phyloP scores from a whole-genome alignment of 1,284 basidiomycete genomes.

The Ustilago bromivora region DNA sequence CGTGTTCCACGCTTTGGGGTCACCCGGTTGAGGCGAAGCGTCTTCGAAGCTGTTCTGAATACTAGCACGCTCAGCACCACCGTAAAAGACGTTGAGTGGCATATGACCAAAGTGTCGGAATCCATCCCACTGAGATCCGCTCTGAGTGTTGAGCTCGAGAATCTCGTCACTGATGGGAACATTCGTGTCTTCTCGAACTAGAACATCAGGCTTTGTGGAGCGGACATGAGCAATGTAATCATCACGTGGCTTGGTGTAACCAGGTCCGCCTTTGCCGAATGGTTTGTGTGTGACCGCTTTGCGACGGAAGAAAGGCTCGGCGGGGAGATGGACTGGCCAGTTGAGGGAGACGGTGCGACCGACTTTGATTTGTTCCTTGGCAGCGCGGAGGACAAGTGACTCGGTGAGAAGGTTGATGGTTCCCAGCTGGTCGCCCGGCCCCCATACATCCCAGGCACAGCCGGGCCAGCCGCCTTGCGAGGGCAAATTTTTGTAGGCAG shows the following conservation, averaged over 20 bases:
- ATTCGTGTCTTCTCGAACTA: slow-evolving; percentile 25
- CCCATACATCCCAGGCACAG: slow-evolving; percentile 79
- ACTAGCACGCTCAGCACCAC: slow-evolving; percentile 46
- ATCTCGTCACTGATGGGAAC: slow-evolving; percentile 61
- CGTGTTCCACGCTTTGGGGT: slow-evolving; percentile 32
- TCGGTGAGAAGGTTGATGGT: slow-evolving; percentile 79
- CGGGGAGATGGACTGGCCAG: slow-evolving; percentile 60
- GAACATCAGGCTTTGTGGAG: slow-evolving; percentile 22
- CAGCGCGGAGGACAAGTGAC: slow-evolving; percentile 75
- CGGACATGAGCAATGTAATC: slow-evolving; percentile 25
- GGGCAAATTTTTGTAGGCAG: slow-evolving; percentile 53
- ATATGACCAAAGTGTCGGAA: slow-evolving; percentile 67
- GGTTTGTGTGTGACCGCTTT: slow-evolving; percentile 46
- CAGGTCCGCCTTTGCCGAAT: slow-evolving; percentile 42
- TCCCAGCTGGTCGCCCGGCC: slow-evolving; percentile 77
- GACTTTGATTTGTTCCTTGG: slow-evolving; percentile 76
- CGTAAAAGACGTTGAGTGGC: slow-evolving; percentile 58
- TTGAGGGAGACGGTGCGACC: slow-evolving; percentile 53
- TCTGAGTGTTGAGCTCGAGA: slow-evolving; percentile 77
- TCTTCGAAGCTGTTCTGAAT: slow-evolving; percentile 49
- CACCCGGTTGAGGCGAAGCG: slow-evolving; percentile 23
- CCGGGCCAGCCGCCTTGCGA: slow-evolving; percentile 57
- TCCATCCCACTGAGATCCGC: slow-evolving; percentile 81
- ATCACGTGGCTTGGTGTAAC: slow-evolving; percentile 33
- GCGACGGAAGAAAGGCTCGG: slow-evolving; percentile 57